A percentile compares a stretch with the other conserved stretches of the same genome.
These are phyloP conservation scores for Balansia obtecta DNA, from an alignment of 2,329 filamentous ascomycete genomes.

Conservation along the genomic window DNA sequence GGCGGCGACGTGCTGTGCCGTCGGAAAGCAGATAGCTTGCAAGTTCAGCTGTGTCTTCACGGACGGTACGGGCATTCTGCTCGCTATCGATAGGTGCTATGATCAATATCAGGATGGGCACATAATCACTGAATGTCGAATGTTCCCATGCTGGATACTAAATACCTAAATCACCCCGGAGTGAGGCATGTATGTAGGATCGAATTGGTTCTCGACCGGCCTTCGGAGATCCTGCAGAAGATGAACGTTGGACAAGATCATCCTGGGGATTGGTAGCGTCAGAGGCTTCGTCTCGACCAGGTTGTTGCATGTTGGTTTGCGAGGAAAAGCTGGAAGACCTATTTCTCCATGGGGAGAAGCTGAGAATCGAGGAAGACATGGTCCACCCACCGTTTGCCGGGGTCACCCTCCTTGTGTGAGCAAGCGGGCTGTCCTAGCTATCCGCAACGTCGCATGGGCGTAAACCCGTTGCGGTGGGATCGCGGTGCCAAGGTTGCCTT, in stretches of 20 bases:
- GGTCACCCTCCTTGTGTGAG: not conserved
- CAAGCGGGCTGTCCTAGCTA: constrained; percentile 9
- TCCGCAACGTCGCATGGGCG: constrained; percentile 7
- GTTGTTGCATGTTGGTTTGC: constrained; percentile 17
- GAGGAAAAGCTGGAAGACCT: constrained; percentile 26
- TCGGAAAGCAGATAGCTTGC: constrained; percentile 70
- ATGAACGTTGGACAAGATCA: constrained; percentile 19
- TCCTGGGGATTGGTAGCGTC: constrained; percentile 13
- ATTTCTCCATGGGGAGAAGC: constrained; percentile 37
- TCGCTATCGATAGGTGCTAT: constrained; percentile 50
- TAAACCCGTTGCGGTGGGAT: constrained; percentile 8
- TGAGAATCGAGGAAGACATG: constrained; percentile 35
- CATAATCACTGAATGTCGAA: constrained; percentile 7
- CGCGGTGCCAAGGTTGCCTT: not conserved
- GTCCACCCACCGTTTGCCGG: not conserved
- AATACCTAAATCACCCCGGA: constrained; percentile 44
- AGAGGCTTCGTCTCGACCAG: constrained; percentile 13
- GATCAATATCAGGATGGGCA: not conserved
- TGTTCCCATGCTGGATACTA: not conserved
- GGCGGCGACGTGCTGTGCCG: constrained; percentile 31
- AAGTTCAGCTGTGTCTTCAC: constrained; percentile 77
- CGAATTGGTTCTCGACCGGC: constrained; percentile 52
- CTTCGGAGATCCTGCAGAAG: constrained; percentile 23
- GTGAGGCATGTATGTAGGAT: constrained; percentile 57
- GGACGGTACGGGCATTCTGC: constrained; percentile 65